Conservation (phyloP, 257 asterid species). For the Verbena officinalis region DNA sequence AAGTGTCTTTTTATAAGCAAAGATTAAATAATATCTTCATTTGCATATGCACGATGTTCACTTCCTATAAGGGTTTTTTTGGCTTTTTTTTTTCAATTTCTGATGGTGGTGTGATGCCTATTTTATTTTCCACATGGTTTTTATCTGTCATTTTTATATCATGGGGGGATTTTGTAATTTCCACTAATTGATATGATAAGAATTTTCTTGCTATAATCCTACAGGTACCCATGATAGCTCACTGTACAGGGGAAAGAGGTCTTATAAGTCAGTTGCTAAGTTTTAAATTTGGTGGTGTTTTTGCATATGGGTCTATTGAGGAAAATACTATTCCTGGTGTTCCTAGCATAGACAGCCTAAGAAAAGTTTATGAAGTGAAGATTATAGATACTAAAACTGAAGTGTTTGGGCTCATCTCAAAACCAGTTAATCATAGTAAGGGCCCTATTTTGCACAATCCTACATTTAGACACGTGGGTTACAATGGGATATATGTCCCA, state of each 20-base stretch:
- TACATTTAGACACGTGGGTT: conserved; percentile 51
- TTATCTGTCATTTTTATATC: neutral
- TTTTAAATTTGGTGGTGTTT: conserved; percentile 53
- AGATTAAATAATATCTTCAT: too few relatives aligned
- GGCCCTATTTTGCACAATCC: conserved; percentile 79
- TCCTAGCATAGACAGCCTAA: conserved; percentile 52
- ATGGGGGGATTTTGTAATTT: neutral
- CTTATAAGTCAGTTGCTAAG: conserved; percentile 61
- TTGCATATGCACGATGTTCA: too few relatives aligned
- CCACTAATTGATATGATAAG: neutral
- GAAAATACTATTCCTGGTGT: conserved; percentile 51
- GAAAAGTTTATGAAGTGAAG: conserved; percentile 46
- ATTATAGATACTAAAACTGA: conserved; percentile 45
- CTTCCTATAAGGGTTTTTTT: too few relatives aligned
- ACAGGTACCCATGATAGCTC: conserved; percentile 65
- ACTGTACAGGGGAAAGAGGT: conserved; percentile 65
- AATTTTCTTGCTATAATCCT: neutral
- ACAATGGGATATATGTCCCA: conserved; percentile 64
- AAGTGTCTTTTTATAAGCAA: too few relatives aligned
- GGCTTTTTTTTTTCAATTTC: too few relatives aligned
- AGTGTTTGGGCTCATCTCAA: conserved; percentile 68
- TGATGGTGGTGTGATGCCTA: too few relatives aligned
- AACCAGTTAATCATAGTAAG: conserved; percentile 73
- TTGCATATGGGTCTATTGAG: conserved; percentile 59
- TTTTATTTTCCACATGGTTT: too few relatives aligned